These are phyloP conservation scores for Pleomassaria siparia DNA, from an alignment of 2,329 filamentous ascomycete species.

Conservation along the genomic window DNA sequence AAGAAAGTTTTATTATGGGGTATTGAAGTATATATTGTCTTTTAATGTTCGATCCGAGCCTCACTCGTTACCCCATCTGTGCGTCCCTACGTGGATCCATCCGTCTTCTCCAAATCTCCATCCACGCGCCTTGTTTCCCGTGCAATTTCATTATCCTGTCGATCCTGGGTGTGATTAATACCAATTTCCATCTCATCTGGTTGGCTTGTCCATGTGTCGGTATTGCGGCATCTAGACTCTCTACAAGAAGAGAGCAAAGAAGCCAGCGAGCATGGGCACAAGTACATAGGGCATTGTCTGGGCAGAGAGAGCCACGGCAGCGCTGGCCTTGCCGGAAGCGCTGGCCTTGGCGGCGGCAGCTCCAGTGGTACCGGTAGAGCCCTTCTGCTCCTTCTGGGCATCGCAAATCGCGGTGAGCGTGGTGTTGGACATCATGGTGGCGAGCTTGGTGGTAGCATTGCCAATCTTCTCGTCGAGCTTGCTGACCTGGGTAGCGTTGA, in stretches of 20 bases:
- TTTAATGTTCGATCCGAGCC: not conserved
- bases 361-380: not conserved
- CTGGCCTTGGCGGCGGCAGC: constrained; percentile 1
- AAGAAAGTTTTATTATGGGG: not conserved
- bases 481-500: constrained; percentile 24
- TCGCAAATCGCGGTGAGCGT: constrained; percentile 28
- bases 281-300: constrained; percentile 20
- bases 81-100: not conserved
- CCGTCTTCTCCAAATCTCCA: not conserved
- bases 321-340: constrained; percentile 6
- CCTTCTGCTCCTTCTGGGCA: constrained; percentile 19
- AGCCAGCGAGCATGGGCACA: constrained; percentile 15
- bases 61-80: not conserved
- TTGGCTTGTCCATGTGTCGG: not conserved
- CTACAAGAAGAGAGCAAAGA: constrained; percentile 22
- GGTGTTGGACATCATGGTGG: constrained; percentile 27
- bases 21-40: constrained; percentile 1
- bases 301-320: constrained; percentile 13
- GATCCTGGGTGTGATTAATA: too few relatives aligned
- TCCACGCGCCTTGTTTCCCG: not conserved
- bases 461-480: constrained; percentile 24
- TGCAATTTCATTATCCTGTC: not conserved
- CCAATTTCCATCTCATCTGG: too few relatives aligned
- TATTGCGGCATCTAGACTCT: not conserved
- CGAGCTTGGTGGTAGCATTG: constrained; percentile 24